These are phyloP conservation scores for Urostyla sp. DNA, from an alignment of 73 alveolate genomes.

Conservation along the genomic window DNA sequence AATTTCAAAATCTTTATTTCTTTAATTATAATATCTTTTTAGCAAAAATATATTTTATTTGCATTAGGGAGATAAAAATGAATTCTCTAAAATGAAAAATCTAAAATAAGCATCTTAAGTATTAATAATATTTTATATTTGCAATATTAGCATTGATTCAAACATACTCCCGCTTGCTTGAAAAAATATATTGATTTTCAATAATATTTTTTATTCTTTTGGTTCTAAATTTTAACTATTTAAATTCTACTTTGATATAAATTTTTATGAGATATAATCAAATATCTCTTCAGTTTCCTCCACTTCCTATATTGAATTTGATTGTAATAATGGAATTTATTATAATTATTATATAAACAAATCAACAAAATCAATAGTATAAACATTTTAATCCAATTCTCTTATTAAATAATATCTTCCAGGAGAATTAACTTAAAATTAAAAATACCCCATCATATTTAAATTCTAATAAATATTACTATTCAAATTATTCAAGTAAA, in stretches of 20 bases:
- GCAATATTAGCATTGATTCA: not conserved
- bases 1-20: not conserved
- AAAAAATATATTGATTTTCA: conserved; percentile 16
- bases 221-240: not conserved
- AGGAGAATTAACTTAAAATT: too few species aligned
- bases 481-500: too few species aligned
- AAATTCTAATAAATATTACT: too few species aligned
- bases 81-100: not conserved
- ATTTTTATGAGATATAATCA: not conserved
- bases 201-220: not conserved
- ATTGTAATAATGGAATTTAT: too few species aligned
- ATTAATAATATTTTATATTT: not conserved
- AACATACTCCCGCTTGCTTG: conserved; percentile 29
- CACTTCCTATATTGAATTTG: not conserved
- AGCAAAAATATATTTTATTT: not conserved
- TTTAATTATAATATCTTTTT: not conserved
- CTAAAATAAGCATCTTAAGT: not conserved
- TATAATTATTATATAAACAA: not conserved
- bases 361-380: not conserved
- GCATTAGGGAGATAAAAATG: conserved; percentile 14
- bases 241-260: not conserved
- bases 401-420: not conserved
- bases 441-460: not conserved
- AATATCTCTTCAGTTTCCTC: not conserved
- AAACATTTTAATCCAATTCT: not conserved